Evolutionary conservation across 345 rosid species (phyloP), one percentile per base, ranked within the genome.

Genomic region (Brassica juncea): DNA sequence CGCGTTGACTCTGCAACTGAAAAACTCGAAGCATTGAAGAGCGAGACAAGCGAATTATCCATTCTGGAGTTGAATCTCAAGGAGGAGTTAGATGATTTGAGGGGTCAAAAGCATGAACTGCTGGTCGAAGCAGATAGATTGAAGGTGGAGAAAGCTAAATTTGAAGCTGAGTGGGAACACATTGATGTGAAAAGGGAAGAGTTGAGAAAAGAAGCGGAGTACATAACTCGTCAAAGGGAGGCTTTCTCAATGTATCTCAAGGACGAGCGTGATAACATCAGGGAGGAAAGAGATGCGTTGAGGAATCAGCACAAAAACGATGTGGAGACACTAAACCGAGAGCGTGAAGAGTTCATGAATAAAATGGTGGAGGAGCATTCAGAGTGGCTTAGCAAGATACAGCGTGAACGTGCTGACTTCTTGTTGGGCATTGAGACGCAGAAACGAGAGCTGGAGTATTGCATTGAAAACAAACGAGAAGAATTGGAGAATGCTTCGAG

Each of bases 141-240:
- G 83, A 82, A 91, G 74, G 78, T 71, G 49, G 97, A 93, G 85
- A 96, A 92, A 78, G 92, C 86, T 27, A 88, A 91, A 82, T 93
- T 93, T 81, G 97, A 96, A 85, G 68, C 88, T 42, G 97, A 93
- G 82, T 96, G 98, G 98, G 99, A 96, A 80, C 83, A 87, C 73
- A 93, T 96, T 81, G 97, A 96, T 81, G 98, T 91, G 78, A 93
- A 88, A 80, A 87, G 94, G 81, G 97, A 87, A 80, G 92, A 93
- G 77, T 83, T 96, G 28, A 74, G 63, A 70, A 88, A 82, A 74
- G 91, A 91, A 83, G 89, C 87, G 0, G 90, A 88, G 37, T 78
- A 77, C 59, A 73, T 92, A 59, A 82, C 84, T 80, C 80, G 84
- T 55, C 92, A 93, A 85, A 90, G 90, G 82, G 88, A 82, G 34